Percentiles rank a stretch among this genome's conserved stretches.
These are phyloP conservation scores for Verticillium dahliae DNA, from an alignment of 2,329 filamentous ascomycete species.

Conservation along the genomic window DNA sequence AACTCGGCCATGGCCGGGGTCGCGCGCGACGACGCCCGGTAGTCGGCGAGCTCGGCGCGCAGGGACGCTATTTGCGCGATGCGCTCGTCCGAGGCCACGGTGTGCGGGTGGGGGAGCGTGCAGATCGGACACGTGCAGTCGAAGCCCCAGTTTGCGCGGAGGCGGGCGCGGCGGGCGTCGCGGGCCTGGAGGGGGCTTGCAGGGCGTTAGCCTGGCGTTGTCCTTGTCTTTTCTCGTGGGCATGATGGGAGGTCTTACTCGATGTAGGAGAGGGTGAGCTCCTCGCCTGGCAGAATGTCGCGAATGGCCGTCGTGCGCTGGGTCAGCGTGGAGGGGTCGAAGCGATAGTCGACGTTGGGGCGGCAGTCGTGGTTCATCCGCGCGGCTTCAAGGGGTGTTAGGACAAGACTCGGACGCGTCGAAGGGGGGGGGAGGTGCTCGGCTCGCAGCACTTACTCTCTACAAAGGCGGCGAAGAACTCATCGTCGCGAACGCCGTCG, in stretches of 20 bases:
- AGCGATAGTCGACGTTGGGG: constrained; percentile 36
- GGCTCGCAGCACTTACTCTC: constrained; percentile 18
- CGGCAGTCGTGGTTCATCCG: constrained; percentile 39
- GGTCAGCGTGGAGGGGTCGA: constrained; percentile 28
- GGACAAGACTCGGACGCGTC: neutral
- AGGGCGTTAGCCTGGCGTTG: neutral
- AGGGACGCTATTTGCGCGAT: constrained; percentile 26
- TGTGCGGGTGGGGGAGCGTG: constrained; percentile 17
- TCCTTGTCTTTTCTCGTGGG: neutral
- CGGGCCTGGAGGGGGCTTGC: constrained; percentile 22
- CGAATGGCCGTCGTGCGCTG: constrained; percentile 31
- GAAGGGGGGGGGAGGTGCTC: too few relatives aligned
- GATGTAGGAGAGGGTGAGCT: constrained; percentile 36
- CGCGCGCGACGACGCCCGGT: constrained; percentile 18
- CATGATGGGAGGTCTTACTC: constrained; percentile 15
- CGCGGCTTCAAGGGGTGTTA: constrained; percentile 19
- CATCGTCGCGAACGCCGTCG: constrained; percentile 19
- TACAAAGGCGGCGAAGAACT: constrained; percentile 31
- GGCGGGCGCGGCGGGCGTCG: constrained; percentile 19
- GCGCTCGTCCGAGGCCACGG: constrained; percentile 27
- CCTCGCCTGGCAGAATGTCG: constrained; percentile 32
- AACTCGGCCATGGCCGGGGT: constrained; percentile 30
- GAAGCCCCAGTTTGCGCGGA: constrained; percentile 31
- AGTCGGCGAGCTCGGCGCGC: constrained; percentile 23
- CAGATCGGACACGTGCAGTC: constrained; percentile 32